Percentiles rank a stretch among this genome's conserved stretches.
Conservation (phyloP, 192 early-diverging fungal genomes). For the Umbelopsis ramanniana region DNA sequence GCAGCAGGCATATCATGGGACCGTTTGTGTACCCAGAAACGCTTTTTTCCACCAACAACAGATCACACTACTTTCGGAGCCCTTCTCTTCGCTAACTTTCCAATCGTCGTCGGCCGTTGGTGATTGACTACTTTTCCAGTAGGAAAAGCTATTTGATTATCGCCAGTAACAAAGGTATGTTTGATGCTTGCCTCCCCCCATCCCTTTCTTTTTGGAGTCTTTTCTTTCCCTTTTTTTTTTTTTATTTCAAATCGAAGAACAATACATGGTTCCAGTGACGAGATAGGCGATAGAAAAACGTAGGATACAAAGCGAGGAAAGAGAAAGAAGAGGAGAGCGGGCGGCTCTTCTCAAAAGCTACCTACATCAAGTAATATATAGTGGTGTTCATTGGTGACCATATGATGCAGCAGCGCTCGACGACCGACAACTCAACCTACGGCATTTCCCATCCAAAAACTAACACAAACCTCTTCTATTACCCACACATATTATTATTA, state of each 20-base stretch:
- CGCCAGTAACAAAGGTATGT: no score
- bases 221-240: not conserved
- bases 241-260: not conserved
- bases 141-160: no score
- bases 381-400: no score
- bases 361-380: no score
- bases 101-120: no score
- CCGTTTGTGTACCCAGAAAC: constrained; percentile 16
- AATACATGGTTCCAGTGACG: not conserved
- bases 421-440: not conserved
- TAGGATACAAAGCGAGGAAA: no score
- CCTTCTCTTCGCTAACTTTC: not conserved
- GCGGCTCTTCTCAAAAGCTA: no score
- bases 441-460: not conserved
- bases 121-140: no score
- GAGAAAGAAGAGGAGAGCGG: no score
- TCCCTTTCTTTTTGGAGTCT: not conserved
- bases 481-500: not conserved
- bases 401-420: no score
- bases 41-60: constrained; percentile 25
- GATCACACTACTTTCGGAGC: constrained; percentile 19
- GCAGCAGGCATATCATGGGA: constrained; percentile 21
- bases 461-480: not conserved
- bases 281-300: no score
- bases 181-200: not conserved